A percentile compares a stretch with the other conserved stretches of the same genome.
phyloP scores from a whole-genome alignment of 306 rosid species.

The Hylodesmum podocarpum region DNA sequence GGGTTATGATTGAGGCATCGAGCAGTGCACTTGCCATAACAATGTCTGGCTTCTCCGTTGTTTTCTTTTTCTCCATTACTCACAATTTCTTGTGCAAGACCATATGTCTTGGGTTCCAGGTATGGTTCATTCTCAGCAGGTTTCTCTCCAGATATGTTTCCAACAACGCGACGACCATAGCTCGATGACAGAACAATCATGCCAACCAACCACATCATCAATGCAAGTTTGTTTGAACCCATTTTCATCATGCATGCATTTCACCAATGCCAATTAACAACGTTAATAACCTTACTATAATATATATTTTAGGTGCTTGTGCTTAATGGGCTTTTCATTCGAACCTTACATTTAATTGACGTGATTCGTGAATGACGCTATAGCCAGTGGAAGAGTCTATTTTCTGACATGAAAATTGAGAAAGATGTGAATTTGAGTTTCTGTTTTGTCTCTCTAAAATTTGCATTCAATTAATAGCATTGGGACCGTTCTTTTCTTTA shows the following conservation, averaged over 20 bases:
- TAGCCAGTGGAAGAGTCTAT: background rate
- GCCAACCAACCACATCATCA: background rate
- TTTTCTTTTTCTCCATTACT: background rate
- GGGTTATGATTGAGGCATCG: background rate
- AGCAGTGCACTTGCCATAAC: background rate
- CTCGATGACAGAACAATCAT: background rate
- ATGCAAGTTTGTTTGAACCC: slow-evolving; percentile 4
- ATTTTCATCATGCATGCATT: background rate
- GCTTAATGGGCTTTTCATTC: background rate
- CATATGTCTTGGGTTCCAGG: too few species aligned
- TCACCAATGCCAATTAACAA: too few species aligned
- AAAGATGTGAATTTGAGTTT: background rate
- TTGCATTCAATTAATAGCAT: background rate
- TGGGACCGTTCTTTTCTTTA: background rate
- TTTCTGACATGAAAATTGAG: background rate
- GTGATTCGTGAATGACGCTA: background rate
- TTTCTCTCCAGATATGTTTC: background rate
- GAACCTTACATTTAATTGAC: background rate
- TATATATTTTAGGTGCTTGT: too few species aligned
- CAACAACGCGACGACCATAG: background rate
- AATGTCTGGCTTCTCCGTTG: background rate
- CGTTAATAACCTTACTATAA: too few species aligned
- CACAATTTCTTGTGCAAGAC: background rate
- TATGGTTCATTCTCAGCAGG: background rate
- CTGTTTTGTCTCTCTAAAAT: background rate